phyloP scores from a whole-genome alignment of 176 grass and related monocot species.

The Panicum miliaceum region DNA sequence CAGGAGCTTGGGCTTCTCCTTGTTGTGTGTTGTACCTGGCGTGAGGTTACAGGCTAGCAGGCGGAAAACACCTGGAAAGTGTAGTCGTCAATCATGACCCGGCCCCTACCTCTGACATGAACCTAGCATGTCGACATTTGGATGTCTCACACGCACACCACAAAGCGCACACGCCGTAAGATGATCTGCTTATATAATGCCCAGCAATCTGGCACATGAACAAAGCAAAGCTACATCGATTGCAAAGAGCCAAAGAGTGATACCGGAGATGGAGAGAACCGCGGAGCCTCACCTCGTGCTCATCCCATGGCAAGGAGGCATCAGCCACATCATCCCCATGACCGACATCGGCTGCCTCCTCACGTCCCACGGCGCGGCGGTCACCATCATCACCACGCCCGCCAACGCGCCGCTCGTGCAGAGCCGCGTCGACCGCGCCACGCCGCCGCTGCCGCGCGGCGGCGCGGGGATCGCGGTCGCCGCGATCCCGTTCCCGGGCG shows the following conservation, averaged over 20 bases:
- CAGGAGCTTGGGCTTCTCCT: background rate
- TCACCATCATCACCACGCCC: conserved; percentile 61
- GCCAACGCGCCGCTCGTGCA: conserved; percentile 48
- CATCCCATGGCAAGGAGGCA: conserved; percentile 52
- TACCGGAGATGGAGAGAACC: conserved; percentile 7
- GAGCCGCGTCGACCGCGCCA: conserved; percentile 32
- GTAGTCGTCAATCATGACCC: background rate
- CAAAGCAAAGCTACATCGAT: background rate
- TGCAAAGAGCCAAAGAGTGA: background rate
- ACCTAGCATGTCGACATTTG: background rate
- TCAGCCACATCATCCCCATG: conserved; percentile 62
- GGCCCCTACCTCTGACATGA: background rate
- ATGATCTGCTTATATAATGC: background rate
- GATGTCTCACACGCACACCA: background rate
- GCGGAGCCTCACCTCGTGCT: conserved; percentile 55
- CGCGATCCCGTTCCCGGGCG: conserved; percentile 55
- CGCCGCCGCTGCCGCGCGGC: too few relatives aligned
- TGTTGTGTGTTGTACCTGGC: background rate
- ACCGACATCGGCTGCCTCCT: conserved; percentile 67
- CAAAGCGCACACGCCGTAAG: background rate
- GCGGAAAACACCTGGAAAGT: background rate
- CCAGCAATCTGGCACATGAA: background rate
- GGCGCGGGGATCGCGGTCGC: conserved; percentile 45
- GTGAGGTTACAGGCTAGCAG: background rate
- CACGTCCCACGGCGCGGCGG: conserved; percentile 43